Percentiles rank a stretch among this genome's conserved stretches.
phyloP scores from a whole-genome alignment of 257 asterid genomes.

The Paulownia fortunei region DNA sequence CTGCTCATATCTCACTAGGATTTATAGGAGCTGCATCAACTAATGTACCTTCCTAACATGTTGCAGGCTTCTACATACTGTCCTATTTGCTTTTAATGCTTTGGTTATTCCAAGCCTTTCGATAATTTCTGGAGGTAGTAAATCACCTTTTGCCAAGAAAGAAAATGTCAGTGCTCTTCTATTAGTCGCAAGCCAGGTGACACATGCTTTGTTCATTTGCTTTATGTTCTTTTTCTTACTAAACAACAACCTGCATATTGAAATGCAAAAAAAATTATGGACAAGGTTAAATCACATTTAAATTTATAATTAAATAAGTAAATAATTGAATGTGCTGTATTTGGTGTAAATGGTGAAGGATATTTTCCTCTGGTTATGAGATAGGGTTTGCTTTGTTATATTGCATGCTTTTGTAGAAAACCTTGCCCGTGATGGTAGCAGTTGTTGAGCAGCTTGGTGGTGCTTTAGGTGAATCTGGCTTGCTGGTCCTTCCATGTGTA shows the following conservation, averaged over 20 bases:
- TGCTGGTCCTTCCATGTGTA: constrained; percentile 91
- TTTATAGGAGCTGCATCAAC: constrained; percentile 21
- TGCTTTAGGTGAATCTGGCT: constrained; percentile 88
- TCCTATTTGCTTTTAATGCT: constrained; percentile 70
- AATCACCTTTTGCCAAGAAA: constrained; percentile 71
- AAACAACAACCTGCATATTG: background rate
- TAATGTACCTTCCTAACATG: constrained; percentile 27
- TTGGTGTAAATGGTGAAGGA: background rate
- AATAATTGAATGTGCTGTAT: background rate
- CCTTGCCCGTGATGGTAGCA: constrained; percentile 95
- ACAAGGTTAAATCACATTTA: background rate
- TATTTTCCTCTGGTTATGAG: background rate
- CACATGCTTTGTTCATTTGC: background rate
- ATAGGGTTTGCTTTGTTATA: background rate
- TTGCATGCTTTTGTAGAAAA: constrained; percentile 60
- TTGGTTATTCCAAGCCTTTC: constrained; percentile 55
- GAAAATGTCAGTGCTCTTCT: constrained; percentile 78
- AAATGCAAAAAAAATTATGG: background rate
- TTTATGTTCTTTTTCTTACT: background rate
- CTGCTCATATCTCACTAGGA: background rate
- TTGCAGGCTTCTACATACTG: constrained; percentile 77
- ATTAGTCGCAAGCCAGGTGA: constrained; percentile 93
- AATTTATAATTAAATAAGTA: background rate
- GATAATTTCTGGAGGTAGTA: constrained; percentile 56
- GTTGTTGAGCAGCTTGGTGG: constrained; percentile 98